Conservation (phyloP, 371 early-diverging fungal species). For the Actinomortierella ambigua region DNA sequence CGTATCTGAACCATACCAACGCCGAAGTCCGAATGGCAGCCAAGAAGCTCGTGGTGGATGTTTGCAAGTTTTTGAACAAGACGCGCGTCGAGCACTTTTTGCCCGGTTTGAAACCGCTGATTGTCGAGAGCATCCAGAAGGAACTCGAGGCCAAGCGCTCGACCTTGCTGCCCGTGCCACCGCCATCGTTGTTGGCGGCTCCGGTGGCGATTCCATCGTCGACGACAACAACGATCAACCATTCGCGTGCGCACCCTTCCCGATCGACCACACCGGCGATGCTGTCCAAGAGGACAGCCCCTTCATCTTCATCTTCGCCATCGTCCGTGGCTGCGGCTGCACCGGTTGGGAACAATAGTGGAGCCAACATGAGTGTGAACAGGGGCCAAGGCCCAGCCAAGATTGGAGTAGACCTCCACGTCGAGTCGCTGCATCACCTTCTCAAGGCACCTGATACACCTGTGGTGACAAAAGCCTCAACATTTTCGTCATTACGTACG, state of each 20-base stretch:
- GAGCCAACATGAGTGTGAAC: conserved; percentile 1
- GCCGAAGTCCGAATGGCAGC: conserved; percentile 73
- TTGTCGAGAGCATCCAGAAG: conserved; percentile 45
- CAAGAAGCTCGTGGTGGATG: conserved; percentile 58
- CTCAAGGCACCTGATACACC: conserved; percentile 36
- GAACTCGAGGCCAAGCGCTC: conserved; percentile 29
- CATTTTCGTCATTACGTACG: no score
- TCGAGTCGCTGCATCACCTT: conserved; percentile 38
- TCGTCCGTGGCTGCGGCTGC: no score
- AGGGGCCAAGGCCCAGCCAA: conserved; percentile 15
- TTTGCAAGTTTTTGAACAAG: conserved; percentile 50
- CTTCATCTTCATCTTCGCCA: no score
- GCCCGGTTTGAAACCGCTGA: conserved; percentile 39
- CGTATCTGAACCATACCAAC: conserved; percentile 66
- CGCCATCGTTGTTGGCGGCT: no score
- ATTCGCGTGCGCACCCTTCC: no score
- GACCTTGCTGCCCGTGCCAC: neutral
- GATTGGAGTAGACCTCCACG: conserved; percentile 33
- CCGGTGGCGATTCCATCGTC: no score
- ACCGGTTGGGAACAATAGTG: no score
- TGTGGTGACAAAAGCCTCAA: conserved; percentile 6
- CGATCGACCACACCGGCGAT: no score
- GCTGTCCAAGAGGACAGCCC: no score
- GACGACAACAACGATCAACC: no score
- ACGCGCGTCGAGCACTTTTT: conserved; percentile 44